Conservation (phyloP, 1,284 basidiomycete species). For the Psilocybe mexicana region DNA sequence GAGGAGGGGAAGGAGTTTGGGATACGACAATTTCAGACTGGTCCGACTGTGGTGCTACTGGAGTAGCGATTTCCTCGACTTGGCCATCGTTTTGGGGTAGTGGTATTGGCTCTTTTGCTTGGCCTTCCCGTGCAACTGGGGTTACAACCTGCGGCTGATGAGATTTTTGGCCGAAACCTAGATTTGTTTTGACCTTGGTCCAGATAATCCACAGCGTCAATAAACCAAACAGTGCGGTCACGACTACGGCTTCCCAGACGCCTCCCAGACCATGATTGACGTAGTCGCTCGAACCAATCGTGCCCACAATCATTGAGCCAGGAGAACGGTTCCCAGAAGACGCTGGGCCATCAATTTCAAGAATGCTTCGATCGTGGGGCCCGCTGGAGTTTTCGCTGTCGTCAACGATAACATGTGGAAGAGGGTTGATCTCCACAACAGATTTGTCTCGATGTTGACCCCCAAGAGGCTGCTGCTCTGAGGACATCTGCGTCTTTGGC, state of each 20-base stretch:
- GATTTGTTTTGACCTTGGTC: constrained; percentile 17
- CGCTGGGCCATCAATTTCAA: constrained; percentile 1
- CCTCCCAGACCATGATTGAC: background rate
- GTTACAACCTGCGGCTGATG: background rate
- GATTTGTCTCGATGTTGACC: background rate
- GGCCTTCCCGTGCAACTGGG: background rate
- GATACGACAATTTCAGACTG: background rate
- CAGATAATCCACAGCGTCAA: constrained; percentile 25
- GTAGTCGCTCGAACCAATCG: background rate
- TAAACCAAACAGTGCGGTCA: constrained; percentile 18
- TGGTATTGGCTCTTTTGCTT: background rate
- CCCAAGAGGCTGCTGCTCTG: constrained; percentile 18
- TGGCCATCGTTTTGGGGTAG: too few relatives aligned
- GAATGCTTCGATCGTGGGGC: background rate
- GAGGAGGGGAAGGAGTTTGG: background rate
- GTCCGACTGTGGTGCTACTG: too few relatives aligned
- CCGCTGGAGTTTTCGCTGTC: constrained; percentile 5
- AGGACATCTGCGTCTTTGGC: constrained; percentile 18
- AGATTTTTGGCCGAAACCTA: background rate
- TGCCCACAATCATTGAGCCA: constrained; percentile 1
- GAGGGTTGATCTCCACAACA: constrained; percentile 1
- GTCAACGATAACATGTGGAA: background rate
- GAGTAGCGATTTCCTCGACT: too few relatives aligned
- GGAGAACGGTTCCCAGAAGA: background rate
- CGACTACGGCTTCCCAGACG: constrained; percentile 19